A percentile compares a stretch with the other conserved stretches of the same genome.
These are phyloP conservation scores for Seiridium cupressi DNA, from an alignment of 2,329 filamentous ascomycete genomes.

Conservation along the genomic window DNA sequence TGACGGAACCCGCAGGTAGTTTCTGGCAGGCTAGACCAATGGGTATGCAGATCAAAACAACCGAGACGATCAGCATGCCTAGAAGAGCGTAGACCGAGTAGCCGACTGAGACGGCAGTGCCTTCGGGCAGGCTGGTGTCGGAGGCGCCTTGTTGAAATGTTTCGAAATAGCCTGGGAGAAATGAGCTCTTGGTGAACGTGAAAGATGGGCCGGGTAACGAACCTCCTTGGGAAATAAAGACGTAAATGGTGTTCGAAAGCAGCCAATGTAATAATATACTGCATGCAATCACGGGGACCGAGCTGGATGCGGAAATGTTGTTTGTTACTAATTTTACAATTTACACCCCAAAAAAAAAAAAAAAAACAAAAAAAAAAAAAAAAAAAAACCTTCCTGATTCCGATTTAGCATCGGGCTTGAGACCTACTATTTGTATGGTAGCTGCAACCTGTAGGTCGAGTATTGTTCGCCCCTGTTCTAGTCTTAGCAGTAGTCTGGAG, in stretches of 20 bases:
- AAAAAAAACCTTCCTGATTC: no score
- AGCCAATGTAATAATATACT: constrained; percentile 39
- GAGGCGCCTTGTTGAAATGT: background rate
- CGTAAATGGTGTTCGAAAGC: constrained; percentile 37
- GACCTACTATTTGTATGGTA: constrained; percentile 39
- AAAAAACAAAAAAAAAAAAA: no score
- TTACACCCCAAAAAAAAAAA: no score
- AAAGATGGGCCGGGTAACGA: background rate
- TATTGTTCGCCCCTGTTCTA: constrained; percentile 22
- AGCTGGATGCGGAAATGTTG: no score
- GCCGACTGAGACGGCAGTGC: constrained; percentile 8
- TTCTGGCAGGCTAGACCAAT: constrained; percentile 12
- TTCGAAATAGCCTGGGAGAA: background rate
- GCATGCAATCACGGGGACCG: constrained; percentile 21
- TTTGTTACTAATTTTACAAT: no score
- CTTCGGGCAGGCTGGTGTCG: constrained; percentile 13
- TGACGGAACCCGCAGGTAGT: constrained; percentile 15
- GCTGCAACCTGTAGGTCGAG: constrained; percentile 34
- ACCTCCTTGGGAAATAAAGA: constrained; percentile 25
- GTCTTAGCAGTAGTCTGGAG: background rate
- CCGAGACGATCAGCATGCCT: constrained; percentile 10
- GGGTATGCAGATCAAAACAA: constrained; percentile 11
- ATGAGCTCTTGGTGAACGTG: background rate
- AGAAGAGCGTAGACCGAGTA: constrained; percentile 13
- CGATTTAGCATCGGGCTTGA: constrained; percentile 12